Evolutionary conservation across 1,284 basidiomycete genomes (phyloP).

Genomic region (Porogramme epimiltina): DNA sequence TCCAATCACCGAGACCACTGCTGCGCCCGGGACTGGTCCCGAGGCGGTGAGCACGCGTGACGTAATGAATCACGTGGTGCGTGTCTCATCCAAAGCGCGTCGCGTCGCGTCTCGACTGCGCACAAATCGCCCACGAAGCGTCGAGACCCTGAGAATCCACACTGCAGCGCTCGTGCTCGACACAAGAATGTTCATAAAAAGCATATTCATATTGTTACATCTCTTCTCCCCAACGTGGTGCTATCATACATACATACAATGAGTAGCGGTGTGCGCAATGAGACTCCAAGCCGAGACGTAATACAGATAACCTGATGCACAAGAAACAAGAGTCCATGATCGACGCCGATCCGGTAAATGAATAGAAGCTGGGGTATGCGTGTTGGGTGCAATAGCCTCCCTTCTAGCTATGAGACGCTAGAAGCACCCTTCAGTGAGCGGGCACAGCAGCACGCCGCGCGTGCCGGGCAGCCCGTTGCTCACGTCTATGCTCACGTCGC

Average conservation of each 20-base stretch:
- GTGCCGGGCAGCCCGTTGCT: constrained; percentile 9
- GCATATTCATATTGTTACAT: not conserved
- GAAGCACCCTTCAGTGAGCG: not conserved
- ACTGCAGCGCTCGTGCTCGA: too few species aligned
- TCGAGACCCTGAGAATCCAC: too few species aligned
- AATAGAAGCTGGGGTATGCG: not conserved
- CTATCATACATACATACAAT: not conserved
- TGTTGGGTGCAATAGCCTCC: too few species aligned
- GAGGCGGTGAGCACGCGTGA: constrained; percentile 10
- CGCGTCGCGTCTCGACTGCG: constrained; percentile 4
- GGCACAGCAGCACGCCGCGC: constrained; percentile 14
- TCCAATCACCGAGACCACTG: not conserved
- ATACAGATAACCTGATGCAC: not conserved
- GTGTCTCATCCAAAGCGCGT: constrained; percentile 13
- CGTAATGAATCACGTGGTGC: constrained; percentile 8
- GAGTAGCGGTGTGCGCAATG: not conserved
- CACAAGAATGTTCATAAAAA: not conserved
- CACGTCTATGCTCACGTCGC: constrained; percentile 12
- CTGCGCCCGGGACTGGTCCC: not conserved
- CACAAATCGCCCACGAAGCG: too few species aligned
- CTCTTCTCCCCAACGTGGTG: not conserved
- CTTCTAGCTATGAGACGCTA: too few species aligned
- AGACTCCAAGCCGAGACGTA: not conserved
- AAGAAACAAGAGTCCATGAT: too few species aligned
- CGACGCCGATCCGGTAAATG: too few species aligned